Evolutionary conservation across 495 filamentous ascomycete genomes (phyloP), one percentile per base, ranked within the genome.

Genomic region (Acidiella bohemica): DNA sequence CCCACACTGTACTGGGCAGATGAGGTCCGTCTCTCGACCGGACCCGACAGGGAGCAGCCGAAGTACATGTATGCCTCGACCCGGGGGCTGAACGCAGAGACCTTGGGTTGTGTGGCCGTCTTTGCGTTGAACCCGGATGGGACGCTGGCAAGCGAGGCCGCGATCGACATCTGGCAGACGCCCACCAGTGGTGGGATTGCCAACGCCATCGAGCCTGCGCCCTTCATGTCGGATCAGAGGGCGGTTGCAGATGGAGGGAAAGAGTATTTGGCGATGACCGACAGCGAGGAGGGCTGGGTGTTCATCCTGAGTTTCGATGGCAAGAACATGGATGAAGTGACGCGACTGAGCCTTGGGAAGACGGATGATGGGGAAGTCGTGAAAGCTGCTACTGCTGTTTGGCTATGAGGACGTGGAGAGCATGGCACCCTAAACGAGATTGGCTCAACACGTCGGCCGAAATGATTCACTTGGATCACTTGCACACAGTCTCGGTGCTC

Each of bases 1-100:
- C 27, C 45, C 17, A 44, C 41, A 22, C 13, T 42, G 7, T 52
- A 44, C 24, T 52, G 49, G 49, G 49, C 49, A 12, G 49, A 52
- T 39, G 49, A 52, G 20, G 49, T 52, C 10, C 35, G 49, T 4
- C 16, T 49, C 2, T 44, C 36, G n/a, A 46, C 39, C 2, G 38
- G 42, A 5, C 42, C 42, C 3, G 43, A 46, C 26, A 12, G 16
- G n/a, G 8, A 11, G 27, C 21, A 37, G 31, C 49, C 49, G 9
- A 31, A 13, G 20, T 52, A 48, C 24, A 26, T 52, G 39, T 52
- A 44, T 24, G 49, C 45, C 12, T 47, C 44, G 1, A 52, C 44
- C 4, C 32, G 49, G 4, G 49, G 49, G 1, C 40, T 51, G n/a
- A 14, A 42, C 17, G 31, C 47, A 12, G 18, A 41, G 7, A 51